These are phyloP conservation scores for Drechslera avenae DNA, from an alignment of 2,329 filamentous ascomycete genomes.

Conservation along the genomic window DNA sequence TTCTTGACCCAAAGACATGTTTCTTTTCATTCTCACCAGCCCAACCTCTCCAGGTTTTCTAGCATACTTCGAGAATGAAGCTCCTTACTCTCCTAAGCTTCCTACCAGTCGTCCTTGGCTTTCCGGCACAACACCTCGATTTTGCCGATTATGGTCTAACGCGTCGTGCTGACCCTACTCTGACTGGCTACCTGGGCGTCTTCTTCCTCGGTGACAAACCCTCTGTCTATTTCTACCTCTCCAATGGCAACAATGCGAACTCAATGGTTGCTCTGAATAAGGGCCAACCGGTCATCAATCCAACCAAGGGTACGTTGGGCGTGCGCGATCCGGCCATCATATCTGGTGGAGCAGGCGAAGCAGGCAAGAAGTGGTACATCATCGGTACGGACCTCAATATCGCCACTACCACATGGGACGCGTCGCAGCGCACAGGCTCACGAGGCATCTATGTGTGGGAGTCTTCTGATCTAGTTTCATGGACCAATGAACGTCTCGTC, in stretches of 20 bases:
- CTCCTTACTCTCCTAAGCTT: constrained; percentile 12
- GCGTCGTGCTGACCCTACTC: constrained; percentile 40
- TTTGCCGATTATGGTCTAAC: constrained; percentile 25
- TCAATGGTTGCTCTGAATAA: constrained; percentile 57
- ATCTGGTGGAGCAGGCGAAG: constrained; percentile 53
- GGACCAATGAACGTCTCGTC: constrained; percentile 56
- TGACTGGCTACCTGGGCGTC: constrained; percentile 59
- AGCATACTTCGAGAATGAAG: constrained; percentile 16
- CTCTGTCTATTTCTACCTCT: constrained; percentile 61
- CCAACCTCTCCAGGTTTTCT: background rate
- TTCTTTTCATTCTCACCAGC: background rate
- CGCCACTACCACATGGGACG: constrained; percentile 59
- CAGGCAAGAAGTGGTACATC: constrained; percentile 61
- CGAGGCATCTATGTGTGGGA: constrained; percentile 63
- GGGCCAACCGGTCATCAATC: constrained; percentile 55
- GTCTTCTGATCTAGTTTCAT: constrained; percentile 58
- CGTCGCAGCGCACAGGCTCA: constrained; percentile 58
- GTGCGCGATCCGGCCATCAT: constrained; percentile 61
- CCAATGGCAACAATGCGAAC: constrained; percentile 58
- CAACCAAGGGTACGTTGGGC: constrained; percentile 58
- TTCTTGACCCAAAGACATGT: no score
- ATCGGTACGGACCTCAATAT: constrained; percentile 62
- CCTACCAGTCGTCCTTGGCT: constrained; percentile 18
- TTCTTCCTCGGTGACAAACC: constrained; percentile 62
- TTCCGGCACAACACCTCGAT: constrained; percentile 27